Evolutionary conservation across 2,329 filamentous ascomycete species (phyloP).

Genomic region (Pestalotiopsis sp.): DNA sequence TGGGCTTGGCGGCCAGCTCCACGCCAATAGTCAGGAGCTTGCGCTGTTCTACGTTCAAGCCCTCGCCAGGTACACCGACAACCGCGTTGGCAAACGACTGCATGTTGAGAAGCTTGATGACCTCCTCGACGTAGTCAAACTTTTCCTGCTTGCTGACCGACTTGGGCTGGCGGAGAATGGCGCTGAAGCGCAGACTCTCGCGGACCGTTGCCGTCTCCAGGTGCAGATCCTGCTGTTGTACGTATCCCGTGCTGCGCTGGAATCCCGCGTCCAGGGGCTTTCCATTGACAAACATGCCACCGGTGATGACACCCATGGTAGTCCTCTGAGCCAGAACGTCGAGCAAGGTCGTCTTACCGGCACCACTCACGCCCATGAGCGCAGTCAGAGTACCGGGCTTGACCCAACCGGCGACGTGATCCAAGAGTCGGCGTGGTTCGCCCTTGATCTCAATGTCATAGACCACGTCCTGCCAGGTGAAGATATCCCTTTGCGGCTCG

Average conservation of each 20-base stretch:
- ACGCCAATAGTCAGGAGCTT: slow-evolving; percentile 72
- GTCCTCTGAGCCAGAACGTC: slow-evolving; percentile 71
- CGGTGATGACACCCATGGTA: slow-evolving; percentile 71
- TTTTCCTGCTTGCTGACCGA: slow-evolving; percentile 62
- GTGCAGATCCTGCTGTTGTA: slow-evolving; percentile 72
- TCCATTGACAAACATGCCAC: slow-evolving; percentile 71
- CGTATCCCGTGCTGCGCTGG: slow-evolving; percentile 71
- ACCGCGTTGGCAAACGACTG: slow-evolving; percentile 69
- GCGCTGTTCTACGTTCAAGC: slow-evolving; percentile 44
- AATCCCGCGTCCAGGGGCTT: slow-evolving; percentile 64
- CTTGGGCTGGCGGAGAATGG: slow-evolving; percentile 64
- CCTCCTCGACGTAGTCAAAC: slow-evolving; percentile 66
- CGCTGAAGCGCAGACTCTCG: slow-evolving; percentile 67
- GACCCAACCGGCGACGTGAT: slow-evolving; percentile 85
- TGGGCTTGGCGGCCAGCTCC: slow-evolving; percentile 72
- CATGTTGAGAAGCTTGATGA: slow-evolving; percentile 71
- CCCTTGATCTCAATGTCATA: slow-evolving; percentile 75
- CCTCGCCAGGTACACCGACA: slow-evolving; percentile 69
- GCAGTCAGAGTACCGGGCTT: slow-evolving; percentile 87
- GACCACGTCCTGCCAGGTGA: slow-evolving; percentile 78
- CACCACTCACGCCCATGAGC: slow-evolving; percentile 73
- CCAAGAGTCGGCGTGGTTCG: slow-evolving; percentile 70
- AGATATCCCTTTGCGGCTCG: slow-evolving; percentile 50
- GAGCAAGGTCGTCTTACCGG: slow-evolving; percentile 73
- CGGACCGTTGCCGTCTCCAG: slow-evolving; percentile 66